These are phyloP conservation scores for Carex pumila DNA, from an alignment of 176 grass and related monocot genomes.

Conservation along the genomic window DNA sequence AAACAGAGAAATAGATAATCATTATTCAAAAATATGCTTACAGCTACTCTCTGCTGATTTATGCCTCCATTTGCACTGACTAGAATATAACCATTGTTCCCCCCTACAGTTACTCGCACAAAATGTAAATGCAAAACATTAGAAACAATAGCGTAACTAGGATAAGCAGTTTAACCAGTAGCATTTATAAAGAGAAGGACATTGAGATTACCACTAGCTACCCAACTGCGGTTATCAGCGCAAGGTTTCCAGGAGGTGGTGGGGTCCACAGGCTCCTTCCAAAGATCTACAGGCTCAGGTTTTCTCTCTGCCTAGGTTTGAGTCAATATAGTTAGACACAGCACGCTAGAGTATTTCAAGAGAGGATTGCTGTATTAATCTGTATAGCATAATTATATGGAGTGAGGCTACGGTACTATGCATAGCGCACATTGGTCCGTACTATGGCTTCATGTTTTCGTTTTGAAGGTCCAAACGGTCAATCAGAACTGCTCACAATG, in stretches of 20 bases:
- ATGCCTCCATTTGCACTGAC: constrained; percentile 97
- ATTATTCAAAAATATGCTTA: constrained; percentile 35
- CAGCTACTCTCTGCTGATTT: constrained; percentile 96
- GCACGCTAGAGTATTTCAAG: background rate
- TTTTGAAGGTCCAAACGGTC: too few relatives aligned
- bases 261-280: constrained; percentile 72
- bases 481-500: too few relatives aligned
- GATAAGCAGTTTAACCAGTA: background rate
- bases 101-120: constrained; percentile 37
- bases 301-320: constrained; percentile 74
- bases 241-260: constrained; percentile 68
- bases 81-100: constrained; percentile 69
- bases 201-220: constrained; percentile 34
- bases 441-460: too few relatives aligned
- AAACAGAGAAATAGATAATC: background rate
- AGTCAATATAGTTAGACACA: constrained; percentile 6
- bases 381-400: background rate
- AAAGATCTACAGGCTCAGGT: constrained; percentile 68
- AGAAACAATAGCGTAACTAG: background rate
- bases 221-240: constrained; percentile 48
- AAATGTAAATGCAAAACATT: background rate
- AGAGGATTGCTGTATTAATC: background rate
- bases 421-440: too few relatives aligned
- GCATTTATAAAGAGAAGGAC: background rate
- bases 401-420: too few relatives aligned